Conservation (phyloP, 352 stramenopile species). For the Phytophthora multivora region DNA sequence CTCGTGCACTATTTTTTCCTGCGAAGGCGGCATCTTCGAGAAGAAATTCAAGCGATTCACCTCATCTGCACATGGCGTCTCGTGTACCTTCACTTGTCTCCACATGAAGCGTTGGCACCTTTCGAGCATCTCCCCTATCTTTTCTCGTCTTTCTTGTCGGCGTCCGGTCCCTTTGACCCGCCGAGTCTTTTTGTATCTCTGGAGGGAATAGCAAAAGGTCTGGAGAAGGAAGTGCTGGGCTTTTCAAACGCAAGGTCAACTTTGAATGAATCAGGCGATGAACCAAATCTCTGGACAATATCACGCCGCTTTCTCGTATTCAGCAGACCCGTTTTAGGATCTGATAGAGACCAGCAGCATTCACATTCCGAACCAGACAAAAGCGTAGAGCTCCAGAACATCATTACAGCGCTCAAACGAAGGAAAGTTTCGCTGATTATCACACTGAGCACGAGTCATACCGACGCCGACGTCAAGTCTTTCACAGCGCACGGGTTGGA, state of each 20-base stretch:
- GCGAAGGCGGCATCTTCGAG: slow-evolving; percentile 32
- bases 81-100: slow-evolving; percentile 49
- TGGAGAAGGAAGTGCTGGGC: slow-evolving; percentile 24
- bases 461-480: slow-evolving; percentile 3
- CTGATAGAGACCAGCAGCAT: not conserved
- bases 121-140: slow-evolving; percentile 60
- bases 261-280: slow-evolving; percentile 14
- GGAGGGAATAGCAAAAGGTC: slow-evolving; percentile 38
- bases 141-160: slow-evolving; percentile 37
- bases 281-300: slow-evolving; percentile 21
- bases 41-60: slow-evolving; percentile 49
- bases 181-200: slow-evolving; percentile 38
- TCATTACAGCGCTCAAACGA: slow-evolving; percentile 25
- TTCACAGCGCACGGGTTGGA: slow-evolving; percentile 22
- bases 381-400: not conserved
- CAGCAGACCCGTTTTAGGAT: not conserved
- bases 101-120: slow-evolving; percentile 49
- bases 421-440: slow-evolving; percentile 33
- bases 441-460: slow-evolving; percentile 13
- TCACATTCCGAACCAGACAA: slow-evolving; percentile 1
- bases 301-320: slow-evolving; percentile 35
- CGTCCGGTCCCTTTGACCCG: slow-evolving; percentile 19
- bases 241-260: not conserved
- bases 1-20: slow-evolving; percentile 57
- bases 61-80: slow-evolving; percentile 71